Conservation (phyloP, 139 green algal species). For the Micractinium conductrix region DNA sequence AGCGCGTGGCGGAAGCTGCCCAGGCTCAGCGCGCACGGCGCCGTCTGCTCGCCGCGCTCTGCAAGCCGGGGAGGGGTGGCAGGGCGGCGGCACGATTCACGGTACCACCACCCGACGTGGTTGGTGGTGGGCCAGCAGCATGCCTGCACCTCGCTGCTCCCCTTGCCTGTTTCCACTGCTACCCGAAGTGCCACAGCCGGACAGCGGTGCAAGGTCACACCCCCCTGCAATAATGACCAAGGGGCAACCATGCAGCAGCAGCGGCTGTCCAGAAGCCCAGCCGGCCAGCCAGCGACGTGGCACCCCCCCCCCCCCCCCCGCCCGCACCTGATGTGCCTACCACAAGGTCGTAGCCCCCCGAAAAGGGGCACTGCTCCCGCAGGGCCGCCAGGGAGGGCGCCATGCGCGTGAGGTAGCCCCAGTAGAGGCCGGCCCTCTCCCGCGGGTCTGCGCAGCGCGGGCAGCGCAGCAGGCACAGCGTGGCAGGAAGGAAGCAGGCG, state of each 20-base stretch:
- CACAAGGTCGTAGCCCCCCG: slow-evolving; percentile 78
- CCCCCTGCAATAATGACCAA: too few relatives aligned
- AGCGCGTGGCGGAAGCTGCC: slow-evolving; percentile 77
- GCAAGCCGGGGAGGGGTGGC: background rate
- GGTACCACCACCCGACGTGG: too few relatives aligned
- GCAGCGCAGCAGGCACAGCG: too few relatives aligned
- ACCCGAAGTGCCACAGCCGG: too few relatives aligned
- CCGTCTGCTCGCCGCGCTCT: slow-evolving; percentile 56
- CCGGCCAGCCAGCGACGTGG: too few relatives aligned
- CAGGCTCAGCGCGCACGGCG: slow-evolving; percentile 58
- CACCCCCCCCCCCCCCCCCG: too few relatives aligned
- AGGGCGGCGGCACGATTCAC: too few relatives aligned
- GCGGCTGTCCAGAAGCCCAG: too few relatives aligned
- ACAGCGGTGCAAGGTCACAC: too few relatives aligned
- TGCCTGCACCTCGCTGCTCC: background rate
- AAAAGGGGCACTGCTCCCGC: slow-evolving; percentile 62
- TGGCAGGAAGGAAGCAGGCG: too few relatives aligned
- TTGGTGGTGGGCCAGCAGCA: too few relatives aligned
- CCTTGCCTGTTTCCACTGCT: background rate
- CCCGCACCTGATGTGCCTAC: slow-evolving; percentile 63
- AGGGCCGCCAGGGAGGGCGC: slow-evolving; percentile 65
- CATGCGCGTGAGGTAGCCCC: slow-evolving; percentile 88
- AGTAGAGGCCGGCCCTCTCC: slow-evolving; percentile 74
- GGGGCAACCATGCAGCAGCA: too few relatives aligned
- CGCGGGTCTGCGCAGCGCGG: slow-evolving; percentile 48